phyloP scores from a whole-genome alignment of 768 basidiomycete genomes.

The Termitomyces bulborhizus region DNA sequence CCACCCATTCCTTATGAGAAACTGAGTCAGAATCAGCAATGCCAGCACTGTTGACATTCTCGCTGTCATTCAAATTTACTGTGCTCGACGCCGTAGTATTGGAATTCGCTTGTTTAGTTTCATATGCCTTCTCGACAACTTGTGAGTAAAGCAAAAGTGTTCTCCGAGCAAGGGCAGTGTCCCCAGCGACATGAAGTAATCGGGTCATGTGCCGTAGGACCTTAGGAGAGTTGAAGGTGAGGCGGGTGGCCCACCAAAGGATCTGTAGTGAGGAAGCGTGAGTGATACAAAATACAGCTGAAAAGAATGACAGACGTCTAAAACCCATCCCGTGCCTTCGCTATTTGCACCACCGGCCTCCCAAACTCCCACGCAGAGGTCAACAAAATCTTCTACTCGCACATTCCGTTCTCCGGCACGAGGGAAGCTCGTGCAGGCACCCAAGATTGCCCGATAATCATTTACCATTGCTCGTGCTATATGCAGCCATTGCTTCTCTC shows the following conservation, averaged over 20 bases:
- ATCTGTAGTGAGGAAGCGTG: conserved; percentile 37
- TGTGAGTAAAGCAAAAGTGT: conserved; percentile 79
- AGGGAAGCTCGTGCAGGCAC: conserved; percentile 69
- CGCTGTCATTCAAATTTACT: conserved; percentile 2
- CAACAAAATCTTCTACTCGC: conserved; percentile 79
- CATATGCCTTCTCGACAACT: conserved; percentile 76
- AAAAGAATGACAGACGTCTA: conserved; percentile 54
- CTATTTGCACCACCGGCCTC: conserved; percentile 62
- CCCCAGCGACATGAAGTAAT: conserved; percentile 57
- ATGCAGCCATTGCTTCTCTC: conserved; percentile 45
- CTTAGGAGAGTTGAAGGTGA: conserved; percentile 90
- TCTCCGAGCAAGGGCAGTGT: conserved; percentile 59
- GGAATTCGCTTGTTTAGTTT: conserved; percentile 33
- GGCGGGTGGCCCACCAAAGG: conserved; percentile 89
- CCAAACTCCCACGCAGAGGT: conserved; percentile 77
- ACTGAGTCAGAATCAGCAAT: conserved; percentile 57
- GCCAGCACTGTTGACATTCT: conserved; percentile 12
- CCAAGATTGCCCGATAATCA: conserved; percentile 66
- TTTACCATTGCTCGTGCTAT: conserved; percentile 61
- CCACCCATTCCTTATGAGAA: conserved; percentile 46
- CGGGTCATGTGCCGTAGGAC: conserved; percentile 83
- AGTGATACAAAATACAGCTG: neutral
- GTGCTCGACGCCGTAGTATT: neutral
- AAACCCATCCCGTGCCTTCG: conserved; percentile 67
- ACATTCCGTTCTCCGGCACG: conserved; percentile 72